Conservation (phyloP, 2,329 filamentous ascomycete species). For the Trichophyton mentagrophytes region DNA sequence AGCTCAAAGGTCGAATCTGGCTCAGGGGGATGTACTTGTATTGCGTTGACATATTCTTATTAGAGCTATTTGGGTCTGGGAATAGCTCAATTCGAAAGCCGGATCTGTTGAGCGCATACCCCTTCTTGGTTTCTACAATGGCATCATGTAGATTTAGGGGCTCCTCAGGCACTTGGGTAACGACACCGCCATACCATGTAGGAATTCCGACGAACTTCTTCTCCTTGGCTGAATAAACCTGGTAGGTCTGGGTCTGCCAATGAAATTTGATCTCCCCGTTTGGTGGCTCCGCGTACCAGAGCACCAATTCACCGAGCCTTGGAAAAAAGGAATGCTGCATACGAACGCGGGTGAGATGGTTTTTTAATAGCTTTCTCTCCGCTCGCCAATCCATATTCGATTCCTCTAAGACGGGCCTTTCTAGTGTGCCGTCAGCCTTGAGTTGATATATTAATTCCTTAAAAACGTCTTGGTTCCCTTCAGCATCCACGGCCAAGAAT, state of each 20-base stretch:
- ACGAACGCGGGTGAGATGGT: constrained; percentile 31
- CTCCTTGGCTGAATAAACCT: constrained; percentile 25
- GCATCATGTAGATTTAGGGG: constrained; percentile 36
- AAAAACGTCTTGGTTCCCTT: constrained; percentile 44
- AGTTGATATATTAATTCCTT: constrained; percentile 39
- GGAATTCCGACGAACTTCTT: constrained; percentile 28
- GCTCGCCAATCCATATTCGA: constrained; percentile 46
- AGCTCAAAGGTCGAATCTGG: constrained; percentile 42
- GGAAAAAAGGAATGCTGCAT: constrained; percentile 41
- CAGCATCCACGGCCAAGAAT: constrained; percentile 29
- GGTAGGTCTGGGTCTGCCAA: constrained; percentile 17
- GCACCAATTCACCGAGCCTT: constrained; percentile 44
- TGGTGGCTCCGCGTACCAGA: constrained; percentile 33
- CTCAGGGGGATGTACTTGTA: constrained; percentile 44
- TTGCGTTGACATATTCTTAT: constrained; percentile 42
- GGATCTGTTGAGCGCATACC: constrained; percentile 35
- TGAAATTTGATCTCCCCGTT: constrained; percentile 27
- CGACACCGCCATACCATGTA: constrained; percentile 45
- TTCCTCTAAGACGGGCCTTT: constrained; percentile 37
- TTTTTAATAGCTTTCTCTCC: constrained; percentile 33
- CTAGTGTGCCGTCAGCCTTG: constrained; percentile 27
- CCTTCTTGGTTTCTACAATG: constrained; percentile 27
- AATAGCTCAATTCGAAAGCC: constrained; percentile 48
- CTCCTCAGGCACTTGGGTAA: constrained; percentile 41
- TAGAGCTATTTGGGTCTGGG: constrained; percentile 37